Conservation (phyloP, 164 flowering plant genomes). For the Protea cynaroides region DNA sequence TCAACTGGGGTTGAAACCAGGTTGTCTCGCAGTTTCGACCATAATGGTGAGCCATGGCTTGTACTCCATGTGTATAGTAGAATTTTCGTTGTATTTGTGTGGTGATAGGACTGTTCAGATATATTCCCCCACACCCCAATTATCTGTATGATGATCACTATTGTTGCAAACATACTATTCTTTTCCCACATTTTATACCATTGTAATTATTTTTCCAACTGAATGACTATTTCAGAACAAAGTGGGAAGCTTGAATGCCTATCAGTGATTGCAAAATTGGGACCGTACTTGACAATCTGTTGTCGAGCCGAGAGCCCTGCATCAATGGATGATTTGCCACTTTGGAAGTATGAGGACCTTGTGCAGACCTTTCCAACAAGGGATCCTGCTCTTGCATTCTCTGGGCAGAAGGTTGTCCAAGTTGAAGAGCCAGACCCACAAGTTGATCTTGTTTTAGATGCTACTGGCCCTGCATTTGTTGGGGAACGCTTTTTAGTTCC, state of each 20-base stretch:
- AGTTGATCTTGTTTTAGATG: conserved; percentile 64
- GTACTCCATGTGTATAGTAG: background rate
- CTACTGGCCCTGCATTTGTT: conserved; percentile 81
- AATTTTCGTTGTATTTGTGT: background rate
- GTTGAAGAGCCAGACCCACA: conserved; percentile 88
- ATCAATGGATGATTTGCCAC: conserved; percentile 83
- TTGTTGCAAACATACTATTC: background rate
- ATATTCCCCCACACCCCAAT: too few relatives aligned
- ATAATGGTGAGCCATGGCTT: too few relatives aligned
- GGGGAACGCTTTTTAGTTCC: conserved; percentile 83
- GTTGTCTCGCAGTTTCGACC: too few relatives aligned
- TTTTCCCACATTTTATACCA: background rate
- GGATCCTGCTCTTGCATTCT: conserved; percentile 73
- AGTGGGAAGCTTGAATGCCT: conserved; percentile 96
- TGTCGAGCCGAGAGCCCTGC: conserved; percentile 99
- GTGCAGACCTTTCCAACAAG: conserved; percentile 74
- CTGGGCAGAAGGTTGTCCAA: conserved; percentile 83
- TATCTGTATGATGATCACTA: too few relatives aligned
- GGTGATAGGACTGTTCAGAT: background rate
- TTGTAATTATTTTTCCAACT: background rate
- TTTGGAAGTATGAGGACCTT: conserved; percentile 91
- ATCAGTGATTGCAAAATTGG: conserved; percentile 65
- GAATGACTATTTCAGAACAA: conserved; percentile 50
- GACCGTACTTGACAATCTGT: conserved; percentile 68
- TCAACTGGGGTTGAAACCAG: too few relatives aligned